Percentiles rank a stretch among this genome's conserved stretches.
These are phyloP conservation scores for Myriosclerotinia scirpicola DNA, from an alignment of 2,329 filamentous ascomycete species.

Conservation along the genomic window DNA sequence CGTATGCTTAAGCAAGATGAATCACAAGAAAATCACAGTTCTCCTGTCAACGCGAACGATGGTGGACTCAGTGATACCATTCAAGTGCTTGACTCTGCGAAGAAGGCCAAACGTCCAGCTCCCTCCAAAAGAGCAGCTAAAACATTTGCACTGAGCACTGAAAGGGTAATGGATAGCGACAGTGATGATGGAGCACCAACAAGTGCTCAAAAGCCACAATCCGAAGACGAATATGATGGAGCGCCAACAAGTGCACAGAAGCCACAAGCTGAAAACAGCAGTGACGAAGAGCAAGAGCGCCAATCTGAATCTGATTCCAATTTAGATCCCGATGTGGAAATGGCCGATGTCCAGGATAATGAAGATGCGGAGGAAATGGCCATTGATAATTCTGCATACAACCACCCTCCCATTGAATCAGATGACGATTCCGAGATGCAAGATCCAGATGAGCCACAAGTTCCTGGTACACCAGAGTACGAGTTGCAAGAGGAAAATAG, in stretches of 20 bases:
- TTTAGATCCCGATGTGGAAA: slow-evolving; percentile 9
- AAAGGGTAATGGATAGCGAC: slow-evolving; percentile 21
- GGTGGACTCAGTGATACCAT: neutral
- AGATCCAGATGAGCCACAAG: slow-evolving; percentile 13
- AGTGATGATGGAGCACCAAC: slow-evolving; percentile 16
- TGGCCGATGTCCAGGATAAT: slow-evolving; percentile 4
- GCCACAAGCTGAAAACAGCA: neutral
- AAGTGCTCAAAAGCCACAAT: slow-evolving; percentile 18
- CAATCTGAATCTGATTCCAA: neutral
- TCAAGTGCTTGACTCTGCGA: slow-evolving; percentile 1
- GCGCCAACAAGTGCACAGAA: slow-evolving; percentile 20
- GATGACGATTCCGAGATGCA: slow-evolving; percentile 8
- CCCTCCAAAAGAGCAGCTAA: neutral
- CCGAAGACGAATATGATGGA: slow-evolving; percentile 6
- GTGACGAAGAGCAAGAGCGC: neutral
- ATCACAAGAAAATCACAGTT: neutral
- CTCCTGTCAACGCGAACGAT: neutral
- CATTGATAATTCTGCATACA: neutral
- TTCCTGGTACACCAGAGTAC: slow-evolving; percentile 13
- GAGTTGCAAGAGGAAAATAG: slow-evolving; percentile 7
- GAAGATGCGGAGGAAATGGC: neutral
- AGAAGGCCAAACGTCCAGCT: slow-evolving; percentile 9
- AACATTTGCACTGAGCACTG: slow-evolving; percentile 18
- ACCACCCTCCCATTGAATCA: neutral
- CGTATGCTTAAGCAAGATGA: slow-evolving; percentile 17